Evolutionary conservation across 208 protist genomes (phyloP).

Genomic region (Strigomonas oncopelti): DNA sequence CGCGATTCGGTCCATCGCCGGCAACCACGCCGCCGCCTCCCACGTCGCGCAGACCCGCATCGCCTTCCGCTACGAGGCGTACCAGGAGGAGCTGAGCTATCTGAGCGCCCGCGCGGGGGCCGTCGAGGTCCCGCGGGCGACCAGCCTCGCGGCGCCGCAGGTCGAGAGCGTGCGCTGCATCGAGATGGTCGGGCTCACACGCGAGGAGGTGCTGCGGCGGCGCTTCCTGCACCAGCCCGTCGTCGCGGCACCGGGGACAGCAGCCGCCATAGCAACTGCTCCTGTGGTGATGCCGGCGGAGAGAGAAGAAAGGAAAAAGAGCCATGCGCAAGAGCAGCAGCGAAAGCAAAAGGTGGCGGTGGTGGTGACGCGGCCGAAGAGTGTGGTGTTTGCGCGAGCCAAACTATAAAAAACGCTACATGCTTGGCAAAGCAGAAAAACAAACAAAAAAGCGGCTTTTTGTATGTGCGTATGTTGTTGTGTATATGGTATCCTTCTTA

Average conservation of each 20-base stretch:
- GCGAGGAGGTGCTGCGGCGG: constrained; percentile 43
- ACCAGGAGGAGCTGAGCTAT: constrained; percentile 81
- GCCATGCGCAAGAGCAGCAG: neutral
- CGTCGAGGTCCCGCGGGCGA: constrained; percentile 30
- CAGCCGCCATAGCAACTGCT: too few species aligned
- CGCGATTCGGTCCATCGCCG: constrained; percentile 49
- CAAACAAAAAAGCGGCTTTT: constrained; percentile 1
- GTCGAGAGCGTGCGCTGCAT: constrained; percentile 58
- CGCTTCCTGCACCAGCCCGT: constrained; percentile 6
- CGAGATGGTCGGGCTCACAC: constrained; percentile 43
- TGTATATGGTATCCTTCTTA: neutral
- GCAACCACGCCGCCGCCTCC: constrained; percentile 89
- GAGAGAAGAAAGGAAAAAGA: constrained; percentile 1
- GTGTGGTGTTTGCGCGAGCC: neutral
- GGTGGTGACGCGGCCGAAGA: neutral
- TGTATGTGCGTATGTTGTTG: constrained; percentile 19
- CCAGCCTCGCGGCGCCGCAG: constrained; percentile 32
- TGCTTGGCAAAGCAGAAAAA: too few species aligned
- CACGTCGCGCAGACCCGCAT: constrained; percentile 94
- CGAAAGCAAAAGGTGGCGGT: neutral
- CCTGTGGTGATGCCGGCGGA: neutral
- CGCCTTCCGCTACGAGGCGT: constrained; percentile 91
- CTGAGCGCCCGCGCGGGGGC: constrained; percentile 50
- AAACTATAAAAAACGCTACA: neutral
- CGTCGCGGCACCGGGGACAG: neutral